Evolutionary conservation across 2,329 filamentous ascomycete genomes (phyloP), one percentile per base, ranked within the genome.

Genomic region (Alternaria angustiovoidea): DNA sequence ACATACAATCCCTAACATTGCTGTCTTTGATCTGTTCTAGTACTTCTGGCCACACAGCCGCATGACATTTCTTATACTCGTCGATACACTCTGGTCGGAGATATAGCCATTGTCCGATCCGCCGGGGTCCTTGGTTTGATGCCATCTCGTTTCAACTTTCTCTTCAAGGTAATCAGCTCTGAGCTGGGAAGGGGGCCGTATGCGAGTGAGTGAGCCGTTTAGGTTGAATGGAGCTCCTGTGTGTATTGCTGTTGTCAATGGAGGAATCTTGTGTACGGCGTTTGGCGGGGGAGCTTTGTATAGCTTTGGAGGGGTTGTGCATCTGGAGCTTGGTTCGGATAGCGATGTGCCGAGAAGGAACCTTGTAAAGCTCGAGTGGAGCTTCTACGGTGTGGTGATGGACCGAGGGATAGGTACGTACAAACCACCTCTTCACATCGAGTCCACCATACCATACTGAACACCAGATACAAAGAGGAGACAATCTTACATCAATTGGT

Each of bases 21-120:
- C 88, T 91, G 41, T 89, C 86, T 74, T 89, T 88, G 72, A 94
- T 93, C 79, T 93, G 89, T 75, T 87, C 84, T 34, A 92, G 79
- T 1, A 95, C 91, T 68, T 91, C 89, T 6, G 91, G 91, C 91
- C 91, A 94, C 0, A 93, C 90, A 3, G 84, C 84, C 7, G 87
- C 88, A 73, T 94, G 91, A 62, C 87, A 89, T 69, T 88, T 84
- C 76, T 92, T 93, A 81, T 94, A 94, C 65, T 88, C 85, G 22
- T 85, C 84, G 14, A 90, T 80, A 62, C 82, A 85, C 64, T 90
- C 87, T 12, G 87, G 87, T 78, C 89, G 91, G 57, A 94, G 85
- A 73, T 88, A 89, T 54, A 94, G 84, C 65, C 92, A 89, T 78
- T 94, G 91, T 39, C 86, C 90, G 68, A 93, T 85, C 61, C 90